Evolutionary conservation across 2,329 filamentous ascomycete species (phyloP), one percentile per base, ranked within the genome.

Genomic region (Colletotrichum brevisporum): DNA sequence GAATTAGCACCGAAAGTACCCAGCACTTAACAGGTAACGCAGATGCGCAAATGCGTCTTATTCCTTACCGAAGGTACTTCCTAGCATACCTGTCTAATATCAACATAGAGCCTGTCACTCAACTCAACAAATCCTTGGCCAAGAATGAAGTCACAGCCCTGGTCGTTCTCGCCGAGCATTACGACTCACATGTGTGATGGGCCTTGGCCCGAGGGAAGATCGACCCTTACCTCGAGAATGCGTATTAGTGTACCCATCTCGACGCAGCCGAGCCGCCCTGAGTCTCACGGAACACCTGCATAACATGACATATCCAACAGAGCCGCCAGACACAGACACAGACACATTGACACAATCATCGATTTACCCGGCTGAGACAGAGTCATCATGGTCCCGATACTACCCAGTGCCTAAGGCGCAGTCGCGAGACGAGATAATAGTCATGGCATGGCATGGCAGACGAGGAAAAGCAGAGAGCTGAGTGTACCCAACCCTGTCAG

Each of bases 281-380:
- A 52, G 50, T 31, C 24, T 52, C 26, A n/a, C 50, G 3, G 50
- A 36, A 36, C 10, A 36, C 31, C 24, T 24, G 21, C 10, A 50
- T 18, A 16, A 31, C 4, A 13, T 5, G 26, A 31, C 9, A 24
- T 5, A 15, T 24, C 15, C 50, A 43, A 10, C 21, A 18, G 41
- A 15, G 21, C 27, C 43, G 31, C 31, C 31, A 36, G 16, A 66
- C 4, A 24, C 21, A 24, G 21, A 24, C 21, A 24, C 21, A 24
- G 21, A 24, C 21, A 24, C 21, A 24, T 24, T 24, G 21, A 24
- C 16, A 66, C 43, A 52, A 52, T 67, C 62, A 61, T 62, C 67
- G 67, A 61, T 61, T 55, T 36, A 18, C 36, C 67, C 45, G 63
- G 21, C 36, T 52, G 52, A 67, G 62, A 67, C 67, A 69, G 50